Conservation (phyloP, 331 rosid genomes). For the Rosa hybrid region DNA sequence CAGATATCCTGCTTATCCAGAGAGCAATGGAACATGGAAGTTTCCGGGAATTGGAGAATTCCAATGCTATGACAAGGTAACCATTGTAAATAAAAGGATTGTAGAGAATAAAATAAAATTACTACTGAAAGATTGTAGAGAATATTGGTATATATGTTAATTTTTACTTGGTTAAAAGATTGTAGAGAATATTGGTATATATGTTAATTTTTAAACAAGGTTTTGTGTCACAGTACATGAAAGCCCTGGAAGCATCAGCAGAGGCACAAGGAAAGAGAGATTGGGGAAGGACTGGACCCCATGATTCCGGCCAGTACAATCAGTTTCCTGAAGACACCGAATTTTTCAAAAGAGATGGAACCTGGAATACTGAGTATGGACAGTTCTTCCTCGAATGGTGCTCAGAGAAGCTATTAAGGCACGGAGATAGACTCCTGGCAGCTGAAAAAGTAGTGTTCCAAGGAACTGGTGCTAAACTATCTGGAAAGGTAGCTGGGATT, state of each 20-base stretch:
- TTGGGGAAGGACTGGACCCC: conserved; percentile 86
- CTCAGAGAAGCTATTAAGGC: conserved; percentile 62
- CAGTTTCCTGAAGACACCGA: conserved; percentile 79
- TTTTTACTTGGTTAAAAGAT: neutral
- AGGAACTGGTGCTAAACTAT: conserved; percentile 16
- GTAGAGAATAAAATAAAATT: neutral
- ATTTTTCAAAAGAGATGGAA: conserved; percentile 74
- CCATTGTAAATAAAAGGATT: neutral
- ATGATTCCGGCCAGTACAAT: conserved; percentile 79
- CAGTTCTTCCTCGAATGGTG: conserved; percentile 83
- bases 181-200: neutral
- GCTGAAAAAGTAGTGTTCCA: conserved; percentile 70
- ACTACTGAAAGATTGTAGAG: neutral
- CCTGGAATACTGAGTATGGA: conserved; percentile 85
- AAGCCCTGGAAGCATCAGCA: conserved; percentile 77
- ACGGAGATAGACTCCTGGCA: conserved; percentile 68
- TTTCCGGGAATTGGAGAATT: conserved; percentile 96
- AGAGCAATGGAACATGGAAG: conserved; percentile 84
- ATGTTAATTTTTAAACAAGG: neutral
- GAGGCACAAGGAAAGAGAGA: conserved; percentile 67
- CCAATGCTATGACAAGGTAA: conserved; percentile 94
- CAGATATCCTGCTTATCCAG: conserved; percentile 94
- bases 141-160: neutral
- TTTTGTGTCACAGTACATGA: conserved; percentile 68
- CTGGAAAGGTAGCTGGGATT: conserved; percentile 79